These are phyloP conservation scores for Pythium insidiosum DNA, from an alignment of 352 stramenopile genomes.

Conservation along the genomic window DNA sequence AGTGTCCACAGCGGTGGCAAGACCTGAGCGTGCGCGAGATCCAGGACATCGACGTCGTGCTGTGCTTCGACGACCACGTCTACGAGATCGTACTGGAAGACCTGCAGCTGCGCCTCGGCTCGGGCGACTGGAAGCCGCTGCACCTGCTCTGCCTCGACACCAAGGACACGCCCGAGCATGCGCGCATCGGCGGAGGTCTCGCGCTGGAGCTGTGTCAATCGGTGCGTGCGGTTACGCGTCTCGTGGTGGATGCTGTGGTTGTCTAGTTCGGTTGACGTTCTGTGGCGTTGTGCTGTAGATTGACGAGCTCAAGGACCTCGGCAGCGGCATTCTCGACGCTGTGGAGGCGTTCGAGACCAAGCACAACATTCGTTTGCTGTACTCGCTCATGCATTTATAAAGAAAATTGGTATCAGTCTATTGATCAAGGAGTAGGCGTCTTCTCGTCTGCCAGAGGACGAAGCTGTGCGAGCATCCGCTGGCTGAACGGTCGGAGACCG, in stretches of 20 bases:
- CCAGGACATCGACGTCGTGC: slow-evolving; percentile 68
- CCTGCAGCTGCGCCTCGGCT: slow-evolving; percentile 48
- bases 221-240: no score
- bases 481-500: no score
- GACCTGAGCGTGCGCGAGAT: slow-evolving; percentile 69
- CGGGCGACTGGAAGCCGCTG: slow-evolving; percentile 47
- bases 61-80: slow-evolving; percentile 89
- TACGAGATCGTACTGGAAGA: slow-evolving; percentile 85
- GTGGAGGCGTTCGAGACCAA: slow-evolving; percentile 53
- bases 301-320: slow-evolving; percentile 29
- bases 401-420: no score
- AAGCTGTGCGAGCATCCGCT: no score
- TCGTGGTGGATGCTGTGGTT: no score
- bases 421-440: no score
- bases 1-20: slow-evolving; percentile 79
- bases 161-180: slow-evolving; percentile 81
- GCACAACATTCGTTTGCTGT: slow-evolving; percentile 54
- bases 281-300: slow-evolving; percentile 26
- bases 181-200: slow-evolving; percentile 73
- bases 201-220: slow-evolving; percentile 70
- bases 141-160: slow-evolving; percentile 85
- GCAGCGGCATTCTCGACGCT: slow-evolving; percentile 38
- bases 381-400: slow-evolving; percentile 59
- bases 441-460: no score
- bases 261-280: background rate